Evolutionary conservation across 2,329 filamentous ascomycete species (phyloP), one percentile per base, ranked within the genome.

Genomic region (Trichoderma sp.): DNA sequence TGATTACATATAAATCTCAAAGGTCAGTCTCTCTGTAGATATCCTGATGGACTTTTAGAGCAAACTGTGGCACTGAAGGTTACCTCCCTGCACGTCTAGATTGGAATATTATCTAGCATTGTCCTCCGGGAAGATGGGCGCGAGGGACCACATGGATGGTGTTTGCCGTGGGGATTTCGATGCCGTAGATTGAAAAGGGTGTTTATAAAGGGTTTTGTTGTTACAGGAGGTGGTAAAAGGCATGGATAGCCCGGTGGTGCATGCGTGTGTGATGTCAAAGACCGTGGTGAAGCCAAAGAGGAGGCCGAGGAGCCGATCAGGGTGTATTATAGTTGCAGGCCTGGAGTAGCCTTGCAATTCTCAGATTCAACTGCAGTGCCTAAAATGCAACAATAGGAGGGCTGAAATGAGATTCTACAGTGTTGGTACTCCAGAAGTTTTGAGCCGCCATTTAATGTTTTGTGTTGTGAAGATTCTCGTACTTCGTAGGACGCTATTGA

Each of bases 21-120:
- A 1, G n/a, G n/a, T 1, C n/a, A 1, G n/a, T 45, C 39, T 45
- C 42, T 4, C 5, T 10, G 29, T 29, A 29, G 10, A 45, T 10
- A 45, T 19, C n/a, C 19, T 6, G 12, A 19, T 1, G 6, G 10
- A 22, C n/a, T 22, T 22, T n/a, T 9, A 1, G 8, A 22, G n/a
- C 19, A 22, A 6, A 48, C 13, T 2, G 3, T 6, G 0, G 19
- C 4, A 10, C n/a, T 22, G n/a, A 1, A 13, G 0, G 10, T 48
- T 22, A 10, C 13, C 19, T 48, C 22, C 10, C 22, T 48, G 2
- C 42, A 13, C 6, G 42, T 22, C 19, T 2, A 22, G n/a, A 13
- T 10, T 0, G 19, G 42, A 7, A 22, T 10, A 13, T 48, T 10
- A 10, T 19, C 10, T 1, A 13, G 9, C 3, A 13, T 48, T 5